phyloP scores from a whole-genome alignment of 257 asterid genomes.

The Galeopsis tetrahit region DNA sequence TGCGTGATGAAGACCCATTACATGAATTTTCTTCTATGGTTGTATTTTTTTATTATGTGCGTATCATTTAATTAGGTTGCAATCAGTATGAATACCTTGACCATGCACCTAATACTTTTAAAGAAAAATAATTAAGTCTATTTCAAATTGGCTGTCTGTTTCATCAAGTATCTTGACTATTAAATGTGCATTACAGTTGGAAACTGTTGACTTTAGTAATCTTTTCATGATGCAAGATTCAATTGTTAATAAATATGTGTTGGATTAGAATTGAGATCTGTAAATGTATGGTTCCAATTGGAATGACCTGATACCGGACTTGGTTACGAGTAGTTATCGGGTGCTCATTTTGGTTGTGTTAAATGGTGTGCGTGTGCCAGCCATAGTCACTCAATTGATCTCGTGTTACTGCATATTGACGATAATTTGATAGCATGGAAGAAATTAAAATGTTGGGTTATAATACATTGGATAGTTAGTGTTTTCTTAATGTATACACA shows the following conservation, averaged over 20 bases:
- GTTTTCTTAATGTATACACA: not conserved
- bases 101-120: conserved; percentile 48
- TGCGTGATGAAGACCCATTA: conserved; percentile 30
- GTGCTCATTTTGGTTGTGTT: not conserved
- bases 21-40: conserved; percentile 29
- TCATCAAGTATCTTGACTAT: conserved; percentile 33
- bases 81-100: conserved; percentile 54
- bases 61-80: conserved; percentile 27
- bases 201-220: conserved; percentile 32
- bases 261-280: not conserved
- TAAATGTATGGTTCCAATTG: not conserved
- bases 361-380: not conserved
- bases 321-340: too few relatives aligned
- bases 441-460: not conserved
- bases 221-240: conserved; percentile 16
- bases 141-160: conserved; percentile 32
- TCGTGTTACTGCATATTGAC: not conserved
- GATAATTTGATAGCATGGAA: not conserved
- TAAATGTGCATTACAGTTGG: conserved; percentile 11
- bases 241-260: not conserved
- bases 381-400: not conserved
- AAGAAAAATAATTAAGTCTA: conserved; percentile 32
- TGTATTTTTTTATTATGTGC: not conserved
- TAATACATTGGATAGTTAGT: not conserved
- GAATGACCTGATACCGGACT: too few relatives aligned